Evolutionary conservation across 208 protist species (phyloP), one percentile per base, ranked within the genome.

Genomic region (Tritrichomonas foetus): DNA sequence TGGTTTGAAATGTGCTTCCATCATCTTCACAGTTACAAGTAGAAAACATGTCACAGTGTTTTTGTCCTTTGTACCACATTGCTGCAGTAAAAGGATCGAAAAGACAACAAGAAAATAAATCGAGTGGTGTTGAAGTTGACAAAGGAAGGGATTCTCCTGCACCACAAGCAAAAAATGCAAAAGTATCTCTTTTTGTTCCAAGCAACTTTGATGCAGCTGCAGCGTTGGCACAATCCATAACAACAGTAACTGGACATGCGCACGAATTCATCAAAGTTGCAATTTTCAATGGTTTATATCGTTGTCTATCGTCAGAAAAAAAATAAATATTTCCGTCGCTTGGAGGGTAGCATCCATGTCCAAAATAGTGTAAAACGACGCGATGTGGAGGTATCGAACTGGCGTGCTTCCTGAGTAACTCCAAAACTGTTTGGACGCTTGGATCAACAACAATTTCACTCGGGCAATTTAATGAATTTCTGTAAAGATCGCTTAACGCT

Each of bases 251-350:
- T 89, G 78, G 78, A 36, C 78, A 89, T 41, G 13, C 27, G 30
- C 78, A 89, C 27, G 47, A 16, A 57, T 89, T 89, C 2, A 89
- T 13, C 5, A 89, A 14, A 39, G 53, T 89, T 33, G 13, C 5
- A 20, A 89, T 49, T 89, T 89, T 89, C 3, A 89, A 47, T 57
- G 78, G 78, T 39, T 89, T 89, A 39, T 89, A 89, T 41, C 78
- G 78, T 47, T 25, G 41, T 41, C 78, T 25, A 57, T 89, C 47
- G 14, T 89, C 78, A 57, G 78, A 57, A 47, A 89, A 89, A 16
- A 89, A 89, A 47, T 57, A 89, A 5, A 89, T 20, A 57, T 57
- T 41, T 22, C 78, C 78, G 57, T 89, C 78, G 8, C 20, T 53
- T 33, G 78, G 78, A 0, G 41, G 78, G 57, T 57, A 47, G 30